A percentile compares a stretch with the other conserved stretches of the same genome.
Evolutionary conservation across 1,284 basidiomycete genomes (phyloP).

Genomic region (Fomitopsis betulina): DNA sequence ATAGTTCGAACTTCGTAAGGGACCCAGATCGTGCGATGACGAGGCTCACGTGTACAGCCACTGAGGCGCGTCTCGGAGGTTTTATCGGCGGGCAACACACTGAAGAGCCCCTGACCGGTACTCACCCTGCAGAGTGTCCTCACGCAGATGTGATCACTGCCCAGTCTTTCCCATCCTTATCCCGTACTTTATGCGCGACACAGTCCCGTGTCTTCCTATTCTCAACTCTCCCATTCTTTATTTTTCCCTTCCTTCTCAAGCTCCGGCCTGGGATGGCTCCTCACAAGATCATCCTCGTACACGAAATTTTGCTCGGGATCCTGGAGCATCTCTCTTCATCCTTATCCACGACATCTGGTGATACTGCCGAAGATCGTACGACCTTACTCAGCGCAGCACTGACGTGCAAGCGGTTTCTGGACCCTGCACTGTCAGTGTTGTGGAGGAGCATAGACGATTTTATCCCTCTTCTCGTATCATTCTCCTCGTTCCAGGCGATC

Average conservation of each 20-base stretch:
- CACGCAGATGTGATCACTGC: background rate
- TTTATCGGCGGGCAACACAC: background rate
- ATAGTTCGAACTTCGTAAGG: background rate
- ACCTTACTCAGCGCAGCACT: constrained; percentile 37
- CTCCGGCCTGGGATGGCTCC: background rate
- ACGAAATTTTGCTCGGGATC: background rate
- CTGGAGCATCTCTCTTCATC: background rate
- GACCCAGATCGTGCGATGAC: background rate
- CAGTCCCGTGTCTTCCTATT: background rate
- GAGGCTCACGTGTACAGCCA: background rate
- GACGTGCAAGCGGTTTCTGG: constrained; percentile 57
- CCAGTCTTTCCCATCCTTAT: background rate
- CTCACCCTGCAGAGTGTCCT: background rate
- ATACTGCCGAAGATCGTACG: background rate
- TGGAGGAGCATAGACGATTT: constrained; percentile 70
- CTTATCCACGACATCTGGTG: background rate
- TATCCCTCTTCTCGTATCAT: constrained; percentile 37
- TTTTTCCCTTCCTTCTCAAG: background rate
- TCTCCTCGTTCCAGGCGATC: background rate
- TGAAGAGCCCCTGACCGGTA: background rate
- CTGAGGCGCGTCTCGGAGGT: background rate
- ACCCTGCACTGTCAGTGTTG: constrained; percentile 56
- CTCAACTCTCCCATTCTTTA: background rate
- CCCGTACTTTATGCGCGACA: background rate
- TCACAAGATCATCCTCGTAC: background rate